Percentiles rank a stretch among this genome's conserved stretches.
phyloP scores from a whole-genome alignment of 1,284 basidiomycete species.

The Hortiboletus rubellus region DNA sequence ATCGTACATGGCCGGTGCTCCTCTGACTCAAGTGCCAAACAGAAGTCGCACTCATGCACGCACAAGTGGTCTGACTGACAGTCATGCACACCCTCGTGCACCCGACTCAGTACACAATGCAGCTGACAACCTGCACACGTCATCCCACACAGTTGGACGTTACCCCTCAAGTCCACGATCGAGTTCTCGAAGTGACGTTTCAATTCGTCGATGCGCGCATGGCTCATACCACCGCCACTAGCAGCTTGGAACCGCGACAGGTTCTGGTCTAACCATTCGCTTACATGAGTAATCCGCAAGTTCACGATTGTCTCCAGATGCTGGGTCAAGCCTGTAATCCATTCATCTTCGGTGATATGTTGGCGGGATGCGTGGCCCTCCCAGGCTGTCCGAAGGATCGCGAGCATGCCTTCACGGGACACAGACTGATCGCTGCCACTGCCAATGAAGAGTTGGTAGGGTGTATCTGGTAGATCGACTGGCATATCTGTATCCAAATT shows the following conservation, averaged over 20 bases:
- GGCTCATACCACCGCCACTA: slow-evolving; percentile 10
- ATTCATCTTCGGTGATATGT: slow-evolving; percentile 39
- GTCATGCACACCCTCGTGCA: slow-evolving; percentile 48
- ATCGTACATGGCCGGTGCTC: slow-evolving; percentile 41
- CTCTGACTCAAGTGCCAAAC: slow-evolving; percentile 35
- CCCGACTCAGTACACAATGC: slow-evolving; percentile 44
- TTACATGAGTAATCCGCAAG: slow-evolving; percentile 46
- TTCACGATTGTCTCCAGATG: slow-evolving; percentile 43
- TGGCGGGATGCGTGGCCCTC: slow-evolving; percentile 32
- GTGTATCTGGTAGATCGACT: slow-evolving; percentile 40
- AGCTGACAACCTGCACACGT: slow-evolving; percentile 50
- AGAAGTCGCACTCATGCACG: slow-evolving; percentile 44
- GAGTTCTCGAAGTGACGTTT: slow-evolving; percentile 44
- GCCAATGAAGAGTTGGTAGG: slow-evolving; percentile 40
- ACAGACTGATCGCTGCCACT: slow-evolving; percentile 19
- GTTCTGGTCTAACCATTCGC: slow-evolving; percentile 52
- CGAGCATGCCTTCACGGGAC: slow-evolving; percentile 34
- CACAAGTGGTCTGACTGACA: slow-evolving; percentile 54
- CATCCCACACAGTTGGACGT: slow-evolving; percentile 49
- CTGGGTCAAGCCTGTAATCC: slow-evolving; percentile 39
- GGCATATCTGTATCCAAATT: slow-evolving; percentile 49
- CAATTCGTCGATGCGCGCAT: slow-evolving; percentile 49
- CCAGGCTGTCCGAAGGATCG: slow-evolving; percentile 38
- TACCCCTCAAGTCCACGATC: slow-evolving; percentile 45
- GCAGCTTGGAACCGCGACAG: slow-evolving; percentile 44